Evolutionary conservation across 371 early-diverging fungal species (phyloP).

Genomic region (Choanephora cucurbitarum): DNA sequence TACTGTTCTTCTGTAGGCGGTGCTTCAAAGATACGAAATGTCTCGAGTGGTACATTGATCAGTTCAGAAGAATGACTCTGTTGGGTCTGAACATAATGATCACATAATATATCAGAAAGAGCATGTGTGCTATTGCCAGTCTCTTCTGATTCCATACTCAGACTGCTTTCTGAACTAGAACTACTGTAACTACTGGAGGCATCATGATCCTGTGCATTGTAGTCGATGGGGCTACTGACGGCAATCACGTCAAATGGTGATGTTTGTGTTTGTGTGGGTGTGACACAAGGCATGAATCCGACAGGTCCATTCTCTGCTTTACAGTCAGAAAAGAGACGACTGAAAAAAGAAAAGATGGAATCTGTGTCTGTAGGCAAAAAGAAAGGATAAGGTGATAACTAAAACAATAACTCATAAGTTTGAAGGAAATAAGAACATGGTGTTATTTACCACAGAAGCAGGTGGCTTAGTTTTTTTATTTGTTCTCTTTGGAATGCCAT

Average conservation of each 20-base stretch:
- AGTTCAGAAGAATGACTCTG: slow-evolving; percentile 13
- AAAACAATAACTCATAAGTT: too few relatives aligned
- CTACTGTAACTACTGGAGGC: slow-evolving; percentile 14
- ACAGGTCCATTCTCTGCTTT: slow-evolving; percentile 18
- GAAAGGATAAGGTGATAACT: too few relatives aligned
- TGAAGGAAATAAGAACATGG: too few relatives aligned
- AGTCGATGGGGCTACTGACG: slow-evolving; percentile 21
- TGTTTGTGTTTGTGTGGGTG: slow-evolving; percentile 8
- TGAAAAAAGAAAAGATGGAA: slow-evolving; percentile 22
- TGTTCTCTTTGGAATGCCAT: slow-evolving; percentile 35
- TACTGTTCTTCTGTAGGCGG: slow-evolving; percentile 25
- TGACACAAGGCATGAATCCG: slow-evolving; percentile 27
- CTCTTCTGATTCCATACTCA: slow-evolving; percentile 9
- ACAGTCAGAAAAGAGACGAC: slow-evolving; percentile 4
- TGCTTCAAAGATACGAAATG: slow-evolving; percentile 30
- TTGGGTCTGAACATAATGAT: slow-evolving; percentile 39
- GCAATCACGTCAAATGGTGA: slow-evolving; percentile 18
- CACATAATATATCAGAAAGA: slow-evolving; percentile 43
- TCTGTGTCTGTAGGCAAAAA: too few relatives aligned
- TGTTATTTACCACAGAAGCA: too few relatives aligned
- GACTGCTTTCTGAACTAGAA: neutral
- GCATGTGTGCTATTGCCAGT: slow-evolving; percentile 4
- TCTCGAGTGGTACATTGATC: slow-evolving; percentile 27
- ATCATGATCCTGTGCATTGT: slow-evolving; percentile 3
- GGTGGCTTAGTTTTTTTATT: neutral